Conservation (phyloP, 306 rosid genomes). For the Trifolium pratense region DNA sequence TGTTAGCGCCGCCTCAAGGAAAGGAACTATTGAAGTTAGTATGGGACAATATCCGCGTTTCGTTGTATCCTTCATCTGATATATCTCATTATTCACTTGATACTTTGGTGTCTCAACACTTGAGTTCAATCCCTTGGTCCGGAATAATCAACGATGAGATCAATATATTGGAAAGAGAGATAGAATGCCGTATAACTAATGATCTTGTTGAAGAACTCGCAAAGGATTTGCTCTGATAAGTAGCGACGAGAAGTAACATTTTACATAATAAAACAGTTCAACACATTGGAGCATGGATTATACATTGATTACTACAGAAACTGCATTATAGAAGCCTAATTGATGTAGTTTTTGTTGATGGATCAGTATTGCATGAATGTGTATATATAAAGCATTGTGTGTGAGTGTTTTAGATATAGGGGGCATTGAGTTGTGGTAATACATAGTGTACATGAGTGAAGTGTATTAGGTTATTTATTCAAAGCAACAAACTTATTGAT, state of each 20-base stretch:
- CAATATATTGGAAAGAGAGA: conserved; percentile 60
- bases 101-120: conserved; percentile 65
- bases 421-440: conserved; percentile 41
- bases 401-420: conserved; percentile 47
- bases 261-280: conserved; percentile 28
- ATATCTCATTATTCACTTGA: conserved; percentile 61
- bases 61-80: conserved; percentile 54
- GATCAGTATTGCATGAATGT: conserved; percentile 45
- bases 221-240: conserved; percentile 54
- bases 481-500: conserved; percentile 37
- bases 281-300: conserved; percentile 43
- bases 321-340: conserved; percentile 46
- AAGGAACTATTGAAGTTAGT: conserved; percentile 67
- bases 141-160: conserved; percentile 58
- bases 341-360: conserved; percentile 43
- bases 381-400: conserved; percentile 38
- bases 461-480: conserved; percentile 38
- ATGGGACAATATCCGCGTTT: conserved; percentile 60
- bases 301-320: conserved; percentile 39
- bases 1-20: conserved; percentile 59
- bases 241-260: conserved; percentile 16
- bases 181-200: conserved; percentile 65
- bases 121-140: conserved; percentile 64
- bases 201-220: conserved; percentile 78
- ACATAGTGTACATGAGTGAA: conserved; percentile 54